phyloP scores from a whole-genome alignment of 2,329 filamentous ascomycete genomes.

The Aureobasidium namibiae region DNA sequence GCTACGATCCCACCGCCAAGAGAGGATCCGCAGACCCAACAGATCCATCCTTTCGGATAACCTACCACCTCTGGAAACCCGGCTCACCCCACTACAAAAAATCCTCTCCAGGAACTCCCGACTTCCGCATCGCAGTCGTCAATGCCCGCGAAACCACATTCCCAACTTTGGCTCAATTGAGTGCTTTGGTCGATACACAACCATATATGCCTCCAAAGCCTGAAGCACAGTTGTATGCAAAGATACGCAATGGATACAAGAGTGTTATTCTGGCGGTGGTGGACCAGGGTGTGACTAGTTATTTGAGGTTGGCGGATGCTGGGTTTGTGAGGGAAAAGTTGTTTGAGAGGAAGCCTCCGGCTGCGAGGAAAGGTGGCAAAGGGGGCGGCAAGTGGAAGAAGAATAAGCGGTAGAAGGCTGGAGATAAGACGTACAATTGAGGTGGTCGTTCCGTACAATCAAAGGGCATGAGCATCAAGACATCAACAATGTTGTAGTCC shows the following conservation, averaged over 20 bases:
- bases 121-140: conserved; percentile 78
- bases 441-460: too few relatives aligned
- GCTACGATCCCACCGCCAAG: conserved; percentile 50
- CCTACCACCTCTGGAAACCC: conserved; percentile 78
- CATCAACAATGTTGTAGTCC: too few relatives aligned
- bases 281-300: conserved; percentile 67
- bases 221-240: conserved; percentile 56
- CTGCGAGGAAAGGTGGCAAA: conserved; percentile 28
- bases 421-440: too few relatives aligned
- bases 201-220: conserved; percentile 58
- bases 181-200: conserved; percentile 62
- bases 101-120: conserved; percentile 64
- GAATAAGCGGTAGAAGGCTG: conserved; percentile 16
- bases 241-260: conserved; percentile 74
- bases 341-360: conserved; percentile 46
- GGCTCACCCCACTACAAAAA: conserved; percentile 61
- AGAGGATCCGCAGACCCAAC: conserved; percentile 19
- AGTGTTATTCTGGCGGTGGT: conserved; percentile 83
- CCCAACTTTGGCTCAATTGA: conserved; percentile 65
- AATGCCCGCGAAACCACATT: conserved; percentile 64
- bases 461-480: too few relatives aligned
- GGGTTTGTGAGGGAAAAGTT: conserved; percentile 52
- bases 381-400: conserved; percentile 18
- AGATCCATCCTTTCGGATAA: conserved; percentile 57
- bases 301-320: too few relatives aligned